Evolutionary conservation across 108 stramenopile genomes (phyloP), one percentile per base, ranked within the genome.

Genomic region (Pseudonitzschia pungens): DNA sequence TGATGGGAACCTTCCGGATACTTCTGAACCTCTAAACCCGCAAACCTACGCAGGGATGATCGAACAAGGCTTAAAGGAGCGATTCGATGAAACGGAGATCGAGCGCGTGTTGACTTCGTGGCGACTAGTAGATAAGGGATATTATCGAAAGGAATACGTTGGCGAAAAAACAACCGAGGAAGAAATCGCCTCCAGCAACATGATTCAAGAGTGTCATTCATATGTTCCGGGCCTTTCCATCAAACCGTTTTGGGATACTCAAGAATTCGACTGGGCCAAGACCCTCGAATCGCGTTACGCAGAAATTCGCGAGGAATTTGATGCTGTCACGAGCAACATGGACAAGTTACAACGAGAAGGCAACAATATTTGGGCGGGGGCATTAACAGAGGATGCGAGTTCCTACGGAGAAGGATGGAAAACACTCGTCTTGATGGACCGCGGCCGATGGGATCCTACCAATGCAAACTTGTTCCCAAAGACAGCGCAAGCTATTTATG

Each of bases 381-480:
- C 93, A 50, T 74, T 89, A 62, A 92, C 91, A 0, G 83, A 87
- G 24, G 89, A 93, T 76, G 89, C 92, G 51, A 74, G 77, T 45
- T 60, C 78, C 0, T 95, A 92, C 51, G 92, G 93, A 14, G 87
- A 83, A 20, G 94, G 92, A 9, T 97, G 97, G 97, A 93, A 84
- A 65, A 97, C 96, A 33, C 77, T 96, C 10, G 95, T 95, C 4
- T 69, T 97, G 36, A 76, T 93, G 71, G 90, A 96, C 80, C 88
- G 97, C n/a, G 92, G 91, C 32, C 81, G 81, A n/a, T 97, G 97
- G 97, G 95, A 96, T 72, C 81, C 84, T 2, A 59, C 62, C 45
- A 93, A 93, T 68, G 88, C 80, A 51, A 78, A 86, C 16, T 64
- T 95, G 0, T 97, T 97, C 58, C 97, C 97, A 27, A 80, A 75